Evolutionary conservation across 495 filamentous ascomycete genomes (phyloP).

Genomic region (Staphylotrichum tortipilum): DNA sequence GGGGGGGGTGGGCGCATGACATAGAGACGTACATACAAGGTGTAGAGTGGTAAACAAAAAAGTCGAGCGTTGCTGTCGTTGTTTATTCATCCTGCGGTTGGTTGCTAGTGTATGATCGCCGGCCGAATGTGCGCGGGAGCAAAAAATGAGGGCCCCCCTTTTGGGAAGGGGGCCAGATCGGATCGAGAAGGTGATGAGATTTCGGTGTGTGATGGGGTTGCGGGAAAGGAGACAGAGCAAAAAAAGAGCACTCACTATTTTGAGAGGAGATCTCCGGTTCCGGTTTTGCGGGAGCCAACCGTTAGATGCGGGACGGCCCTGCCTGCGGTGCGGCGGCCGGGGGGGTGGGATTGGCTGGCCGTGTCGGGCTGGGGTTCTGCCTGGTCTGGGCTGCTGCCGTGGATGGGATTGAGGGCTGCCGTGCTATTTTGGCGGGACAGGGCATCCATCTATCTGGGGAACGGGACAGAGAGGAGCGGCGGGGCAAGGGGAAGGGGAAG

Average conservation of each 20-base stretch:
- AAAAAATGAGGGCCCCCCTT: too few relatives aligned
- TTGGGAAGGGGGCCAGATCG: too few relatives aligned
- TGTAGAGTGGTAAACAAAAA: conserved; percentile 6
- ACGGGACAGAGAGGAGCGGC: not conserved
- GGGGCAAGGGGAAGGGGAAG: too few relatives aligned
- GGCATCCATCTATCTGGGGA: not conserved
- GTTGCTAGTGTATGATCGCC: not conserved
- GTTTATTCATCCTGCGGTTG: too few relatives aligned
- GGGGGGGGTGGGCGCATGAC: not conserved
- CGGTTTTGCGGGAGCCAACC: conserved; percentile 17
- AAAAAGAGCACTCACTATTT: too few relatives aligned
- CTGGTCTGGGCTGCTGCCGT: not conserved
- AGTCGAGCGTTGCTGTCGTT: too few relatives aligned
- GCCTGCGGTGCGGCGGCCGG: conserved; percentile 2
- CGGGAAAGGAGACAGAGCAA: too few relatives aligned
- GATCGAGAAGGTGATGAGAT: too few relatives aligned
- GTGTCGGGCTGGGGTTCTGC: not conserved
- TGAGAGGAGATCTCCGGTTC: conserved; percentile 14
- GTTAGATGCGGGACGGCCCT: conserved; percentile 12
- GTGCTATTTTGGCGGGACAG: too few relatives aligned
- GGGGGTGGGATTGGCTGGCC: conserved; percentile 6
- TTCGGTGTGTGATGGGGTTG: too few relatives aligned
- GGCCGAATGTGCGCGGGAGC: not conserved
- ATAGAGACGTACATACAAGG: conserved; percentile 4
- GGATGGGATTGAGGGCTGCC: too few relatives aligned